Base-by-base conservation (phyloP, 148 eudicot genomes). In the Mesembryanthemum crystallinum region DNA sequence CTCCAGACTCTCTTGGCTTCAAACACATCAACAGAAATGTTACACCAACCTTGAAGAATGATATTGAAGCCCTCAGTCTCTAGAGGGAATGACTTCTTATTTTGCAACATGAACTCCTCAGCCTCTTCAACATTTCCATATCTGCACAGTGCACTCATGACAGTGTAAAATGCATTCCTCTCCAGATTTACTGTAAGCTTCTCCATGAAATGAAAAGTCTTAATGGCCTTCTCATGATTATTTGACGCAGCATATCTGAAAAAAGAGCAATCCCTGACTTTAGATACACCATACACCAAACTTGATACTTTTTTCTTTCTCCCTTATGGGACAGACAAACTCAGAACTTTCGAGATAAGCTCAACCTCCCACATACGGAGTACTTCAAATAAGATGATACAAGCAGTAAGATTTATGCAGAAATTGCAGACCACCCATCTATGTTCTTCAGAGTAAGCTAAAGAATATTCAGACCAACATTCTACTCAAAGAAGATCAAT, bases 1-100 rank as follows among this genome's bases (percentile, higher is more conserved):
- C 96, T 91, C 98, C 98, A 94, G 24, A 92, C 79, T 81, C 98
- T 83, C 83, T 90, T 94, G 51, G 98, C 92, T 88, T 92, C 96
- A 64, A 35, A 70, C 65, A 89, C 71, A 81, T 92, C 97, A 72
- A 85, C 72, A 23, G 78, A 79, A 81, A 88, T 82, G 74, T 88
- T 86, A 70, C 97, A 90, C 96, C 97, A 94, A 24, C 91, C 93
- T 70, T 87, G 80, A 39, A 94, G 92, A 73, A 94, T 87, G 75
- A 94, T 86, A 85, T 92, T 92, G 77, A 90, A 94, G 77, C 92
- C 83, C 60, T 89, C 90, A 1, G 83, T 84, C 78, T 94, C 97
- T 75, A 94, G 84, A 14, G 96, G 92, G 79, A 85, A 94, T 67
- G 92, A 80, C 85, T 92, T 92, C 74, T 82, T 88, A 27, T 83